phyloP scores from a whole-genome alignment of 2,329 filamentous ascomycete genomes.

The Calycina herbarum region DNA sequence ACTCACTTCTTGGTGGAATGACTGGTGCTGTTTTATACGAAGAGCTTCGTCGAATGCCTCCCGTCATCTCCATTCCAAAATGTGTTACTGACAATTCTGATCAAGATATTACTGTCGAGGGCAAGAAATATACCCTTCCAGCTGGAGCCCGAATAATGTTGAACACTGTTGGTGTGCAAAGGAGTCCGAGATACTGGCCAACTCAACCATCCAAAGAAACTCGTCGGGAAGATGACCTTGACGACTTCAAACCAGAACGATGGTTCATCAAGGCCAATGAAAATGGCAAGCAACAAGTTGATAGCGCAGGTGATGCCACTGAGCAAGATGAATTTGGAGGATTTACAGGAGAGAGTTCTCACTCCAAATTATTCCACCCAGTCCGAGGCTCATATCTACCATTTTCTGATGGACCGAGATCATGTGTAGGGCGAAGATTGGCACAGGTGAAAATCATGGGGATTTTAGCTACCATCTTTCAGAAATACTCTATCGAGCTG shows the following conservation, averaged over 20 bases:
- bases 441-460: conserved; percentile 61
- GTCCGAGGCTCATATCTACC: conserved; percentile 57
- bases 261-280: conserved; percentile 55
- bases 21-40: conserved; percentile 77
- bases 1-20: conserved; percentile 66
- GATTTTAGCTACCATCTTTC: conserved; percentile 54
- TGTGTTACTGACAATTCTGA: conserved; percentile 48
- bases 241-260: conserved; percentile 70
- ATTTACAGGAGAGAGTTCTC: conserved; percentile 60
- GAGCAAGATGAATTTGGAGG: conserved; percentile 57
- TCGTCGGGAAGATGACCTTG: conserved; percentile 53
- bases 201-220: conserved; percentile 42
- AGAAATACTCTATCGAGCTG: conserved; percentile 33
- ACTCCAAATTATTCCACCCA: conserved; percentile 60
- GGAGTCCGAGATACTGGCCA: conserved; percentile 73
- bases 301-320: conserved; percentile 20
- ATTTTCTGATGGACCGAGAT: conserved; percentile 58
- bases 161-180: conserved; percentile 56
- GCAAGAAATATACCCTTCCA: conserved; percentile 59
- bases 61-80: conserved; percentile 73
- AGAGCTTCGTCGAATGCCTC: conserved; percentile 70
- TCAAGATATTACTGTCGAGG: conserved; percentile 60
- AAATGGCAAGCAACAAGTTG: conserved; percentile 28
- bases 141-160: conserved; percentile 56
- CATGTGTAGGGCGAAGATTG: conserved; percentile 58